These are phyloP conservation scores for Trichoderma parareesei DNA, from an alignment of 495 filamentous ascomycete genomes.

Conservation along the genomic window DNA sequence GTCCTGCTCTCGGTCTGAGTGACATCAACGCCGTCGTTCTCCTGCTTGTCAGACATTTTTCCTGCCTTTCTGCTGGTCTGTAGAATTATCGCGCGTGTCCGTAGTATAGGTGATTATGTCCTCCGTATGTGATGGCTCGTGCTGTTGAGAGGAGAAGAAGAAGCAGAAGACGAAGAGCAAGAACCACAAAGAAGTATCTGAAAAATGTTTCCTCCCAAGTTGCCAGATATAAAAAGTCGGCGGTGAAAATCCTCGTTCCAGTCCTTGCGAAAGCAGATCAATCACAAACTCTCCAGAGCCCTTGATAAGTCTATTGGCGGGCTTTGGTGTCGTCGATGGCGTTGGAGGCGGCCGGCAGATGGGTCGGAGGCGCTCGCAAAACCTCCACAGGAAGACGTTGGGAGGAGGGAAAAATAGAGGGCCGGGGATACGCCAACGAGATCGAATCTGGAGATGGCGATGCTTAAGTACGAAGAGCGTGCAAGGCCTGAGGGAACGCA, in stretches of 20 bases:
- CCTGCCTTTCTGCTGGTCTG: neutral
- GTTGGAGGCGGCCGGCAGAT: constrained; percentile 3
- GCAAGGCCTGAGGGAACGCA: neutral
- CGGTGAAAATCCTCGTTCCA: neutral
- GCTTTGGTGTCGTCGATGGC: neutral
- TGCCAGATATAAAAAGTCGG: neutral
- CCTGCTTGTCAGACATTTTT: constrained; percentile 20
- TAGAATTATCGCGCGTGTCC: neutral
- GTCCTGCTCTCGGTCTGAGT: constrained; percentile 16
- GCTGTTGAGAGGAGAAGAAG: neutral
- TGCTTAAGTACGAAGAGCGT: neutral
- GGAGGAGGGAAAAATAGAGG: neutral
- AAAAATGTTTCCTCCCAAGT: neutral
- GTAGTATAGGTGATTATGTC: too few relatives aligned
- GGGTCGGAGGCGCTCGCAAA: neutral
- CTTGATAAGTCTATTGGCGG: neutral
- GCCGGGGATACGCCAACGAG: constrained; percentile 6
- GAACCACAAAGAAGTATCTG: neutral
- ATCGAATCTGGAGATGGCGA: constrained; percentile 10
- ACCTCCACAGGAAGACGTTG: neutral
- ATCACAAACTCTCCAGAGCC: neutral
- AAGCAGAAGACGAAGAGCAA: neutral
- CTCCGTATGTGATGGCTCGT: neutral
- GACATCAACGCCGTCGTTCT: constrained; percentile 18
- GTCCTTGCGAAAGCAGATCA: neutral